Base-by-base conservation (phyloP, 257 asterid species). In the Nicotiana sylvestris region DNA sequence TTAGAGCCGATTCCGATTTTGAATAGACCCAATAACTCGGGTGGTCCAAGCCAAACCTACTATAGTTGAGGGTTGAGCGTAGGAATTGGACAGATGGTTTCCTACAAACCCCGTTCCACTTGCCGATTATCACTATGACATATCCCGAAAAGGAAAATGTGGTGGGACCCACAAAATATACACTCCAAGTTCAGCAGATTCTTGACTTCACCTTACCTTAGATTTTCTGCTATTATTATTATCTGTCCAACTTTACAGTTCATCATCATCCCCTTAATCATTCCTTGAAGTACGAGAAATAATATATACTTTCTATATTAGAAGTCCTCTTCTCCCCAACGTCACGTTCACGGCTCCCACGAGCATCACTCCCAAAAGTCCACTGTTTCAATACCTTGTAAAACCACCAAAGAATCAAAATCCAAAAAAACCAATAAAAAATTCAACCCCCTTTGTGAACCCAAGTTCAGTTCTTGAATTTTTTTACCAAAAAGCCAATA, bases 261-360 rank as follows among this genome's bases (percentile, higher is more conserved):
- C 39, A 65, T 29, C 33, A 39, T 39, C 49, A 6, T 39, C 2
- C 49, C 10, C 49, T 8, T 39, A 39, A 39, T 39, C 49, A 27
- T 21, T 49, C 5, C 43, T 74, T 74, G 39, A 49, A 74, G 29
- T 25, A 15, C 10, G 62, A 25, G 62, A 74, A 49, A 49, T 21
- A 72, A 72, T 39, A n/a, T 68, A 18, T 37, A 66, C 25, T 46
- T 49, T 49, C 9, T 21, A 43, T 12, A 32, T 39, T 70, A 43
- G 51, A 43, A 53, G 58, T 13, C 13, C 17, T 4, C 25, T 6
- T 46, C 27, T 10, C 8, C 37, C 80, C 21, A 49, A 5, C 80
- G 80, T 74, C 15, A 74, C 80, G 80, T 49, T 74, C 12, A 74
- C 62, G 80, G 43, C 39, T 6, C 35, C 77, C 53, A 46, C 69